phyloP scores from a whole-genome alignment of 1,284 basidiomycete genomes.

The Tilletia horrida region DNA sequence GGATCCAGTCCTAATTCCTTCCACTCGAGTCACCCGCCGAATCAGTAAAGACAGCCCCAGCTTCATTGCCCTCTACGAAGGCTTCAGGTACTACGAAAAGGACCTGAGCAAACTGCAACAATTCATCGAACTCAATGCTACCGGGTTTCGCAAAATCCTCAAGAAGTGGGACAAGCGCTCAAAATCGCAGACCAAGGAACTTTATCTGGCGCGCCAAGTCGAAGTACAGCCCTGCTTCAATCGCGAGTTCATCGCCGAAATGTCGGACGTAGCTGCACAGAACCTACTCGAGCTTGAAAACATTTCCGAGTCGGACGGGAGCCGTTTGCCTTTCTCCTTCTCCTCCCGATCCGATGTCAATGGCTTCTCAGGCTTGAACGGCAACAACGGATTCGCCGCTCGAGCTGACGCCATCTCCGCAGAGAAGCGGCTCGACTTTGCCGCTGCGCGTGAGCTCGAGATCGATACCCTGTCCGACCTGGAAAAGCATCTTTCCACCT shows the following conservation, averaged over 20 bases:
- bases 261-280: conserved; percentile 89
- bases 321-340: conserved; percentile 3
- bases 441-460: conserved; percentile 35
- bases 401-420: conserved; percentile 1
- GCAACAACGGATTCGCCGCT: not conserved
- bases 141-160: conserved; percentile 93
- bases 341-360: not conserved
- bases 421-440: conserved; percentile 45
- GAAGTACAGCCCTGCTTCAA: conserved; percentile 81
- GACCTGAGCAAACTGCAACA: conserved; percentile 94
- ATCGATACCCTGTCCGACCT: conserved; percentile 46
- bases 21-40: conserved; percentile 35
- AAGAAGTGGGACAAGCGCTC: conserved; percentile 99
- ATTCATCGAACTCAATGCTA: conserved; percentile 97
- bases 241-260: conserved; percentile 92
- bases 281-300: conserved; percentile 90
- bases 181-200: conserved; percentile 88
- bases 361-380: not conserved
- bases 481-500: conserved; percentile 42
- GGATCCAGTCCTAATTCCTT: not conserved
- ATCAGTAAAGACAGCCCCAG: conserved; percentile 49
- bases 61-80: conserved; percentile 74
- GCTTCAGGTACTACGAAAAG: conserved; percentile 87
- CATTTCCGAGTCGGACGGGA: conserved; percentile 41
- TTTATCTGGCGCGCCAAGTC: conserved; percentile 93